Base-by-base conservation (phyloP, 2,329 filamentous ascomycete species). In the Sarocladium kiliense region DNA sequence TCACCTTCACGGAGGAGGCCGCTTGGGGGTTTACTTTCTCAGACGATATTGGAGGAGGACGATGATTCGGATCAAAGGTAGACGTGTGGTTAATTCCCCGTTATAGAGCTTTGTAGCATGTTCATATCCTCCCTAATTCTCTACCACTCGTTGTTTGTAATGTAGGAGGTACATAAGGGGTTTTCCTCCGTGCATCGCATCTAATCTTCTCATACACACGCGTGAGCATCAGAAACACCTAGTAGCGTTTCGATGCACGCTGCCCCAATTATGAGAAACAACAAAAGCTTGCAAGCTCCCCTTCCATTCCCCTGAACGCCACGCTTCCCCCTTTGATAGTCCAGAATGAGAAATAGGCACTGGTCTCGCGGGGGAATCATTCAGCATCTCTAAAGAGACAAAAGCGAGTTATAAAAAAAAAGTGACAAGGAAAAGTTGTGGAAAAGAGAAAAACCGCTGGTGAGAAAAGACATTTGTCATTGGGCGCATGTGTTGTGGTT, bases 11-110 rank as follows among this genome's bases (percentile, higher is more conserved):
- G 73, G 10, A 68, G 74, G 55, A 70, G 72, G 53, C 69, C 73
- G 49, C 71, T 71, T 3, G 71, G 74, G 53, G 79, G 79, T 1
- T 65, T 89, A 18, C 69, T 87, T 42, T 77, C 79, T 26, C 83
- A 87, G 65, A 87, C 84, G 0, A 90, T 91, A 58, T 77, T 87
- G 56, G 87, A 89, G 67, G 87, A 90, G 65, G 85, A 87, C 53
- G 86, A 88, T 65, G 77, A 77, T 61, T 82, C 77, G 21, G 78
- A 77, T 39, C 12, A 37, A 14, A 49, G 23, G 23, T 39, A 51
- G 26, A 12, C 27, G 21, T 27, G 41, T 45, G 37, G 25, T 18
- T 14, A 23, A 5, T 21, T 12, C 11, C 19, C 21, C 63, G 60
- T 30, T n/a, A 6, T 45, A 16, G 16, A 44, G 14, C 3, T 12